A percentile compares a stretch with the other conserved stretches of the same genome.
phyloP scores from a whole-genome alignment of 2,329 filamentous ascomycete genomes.

The Fusarium pseudoanthophilum region DNA sequence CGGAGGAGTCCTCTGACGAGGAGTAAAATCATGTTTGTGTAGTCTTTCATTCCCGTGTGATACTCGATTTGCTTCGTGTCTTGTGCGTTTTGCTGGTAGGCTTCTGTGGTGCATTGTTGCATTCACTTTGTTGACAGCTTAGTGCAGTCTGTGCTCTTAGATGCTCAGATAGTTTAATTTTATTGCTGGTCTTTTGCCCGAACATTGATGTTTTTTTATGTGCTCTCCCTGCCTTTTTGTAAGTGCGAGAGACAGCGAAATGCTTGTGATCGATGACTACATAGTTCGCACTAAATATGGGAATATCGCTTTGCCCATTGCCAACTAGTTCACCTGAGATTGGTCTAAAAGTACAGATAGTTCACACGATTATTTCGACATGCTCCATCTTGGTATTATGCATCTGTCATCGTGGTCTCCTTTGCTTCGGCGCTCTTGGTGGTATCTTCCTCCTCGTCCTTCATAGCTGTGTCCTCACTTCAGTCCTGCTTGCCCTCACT shows the following conservation, averaged over 20 bases:
- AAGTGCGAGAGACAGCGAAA: background rate
- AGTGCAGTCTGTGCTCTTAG: constrained; percentile 31
- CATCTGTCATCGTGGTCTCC: constrained; percentile 37
- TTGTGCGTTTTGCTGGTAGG: background rate
- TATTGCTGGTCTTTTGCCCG: constrained; percentile 12
- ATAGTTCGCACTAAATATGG: background rate
- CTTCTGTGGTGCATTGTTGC: constrained; percentile 6
- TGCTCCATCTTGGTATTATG: background rate
- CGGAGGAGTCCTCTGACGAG: constrained; percentile 72
- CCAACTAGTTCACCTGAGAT: constrained; percentile 5
- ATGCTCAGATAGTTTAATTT: constrained; percentile 33
- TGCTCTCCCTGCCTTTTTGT: background rate
- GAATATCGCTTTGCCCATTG: constrained; percentile 33
- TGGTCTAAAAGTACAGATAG: constrained; percentile 7
- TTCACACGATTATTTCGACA: background rate
- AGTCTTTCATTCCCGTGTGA: background rate
- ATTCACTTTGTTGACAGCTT: constrained; percentile 2
- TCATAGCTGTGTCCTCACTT: constrained; percentile 37
- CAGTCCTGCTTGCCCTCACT: constrained; percentile 15
- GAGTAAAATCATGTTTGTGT: constrained; percentile 51
- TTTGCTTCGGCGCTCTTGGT: constrained; percentile 11
- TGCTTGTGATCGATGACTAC: background rate
- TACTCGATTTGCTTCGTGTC: constrained; percentile 1
- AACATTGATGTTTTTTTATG: background rate
- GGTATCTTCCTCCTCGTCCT: constrained; percentile 18